A percentile compares a stretch with the other conserved stretches of the same genome.
These are phyloP conservation scores for Aspergillus fischeri DNA, from an alignment of 2,329 filamentous ascomycete genomes.

Conservation along the genomic window DNA sequence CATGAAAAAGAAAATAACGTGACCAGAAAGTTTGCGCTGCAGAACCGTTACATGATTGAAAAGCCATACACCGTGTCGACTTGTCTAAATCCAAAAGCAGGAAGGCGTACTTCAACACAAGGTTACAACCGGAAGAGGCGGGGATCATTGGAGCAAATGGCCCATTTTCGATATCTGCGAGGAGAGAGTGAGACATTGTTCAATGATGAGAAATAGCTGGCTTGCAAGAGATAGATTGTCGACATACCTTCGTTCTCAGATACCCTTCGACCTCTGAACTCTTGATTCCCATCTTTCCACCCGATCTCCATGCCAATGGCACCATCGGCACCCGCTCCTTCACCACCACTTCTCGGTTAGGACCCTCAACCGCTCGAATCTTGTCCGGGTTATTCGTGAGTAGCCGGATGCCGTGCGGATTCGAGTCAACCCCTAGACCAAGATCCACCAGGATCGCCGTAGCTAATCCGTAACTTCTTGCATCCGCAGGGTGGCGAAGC, in stretches of 20 bases:
- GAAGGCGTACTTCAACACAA: background rate
- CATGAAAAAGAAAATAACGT: background rate
- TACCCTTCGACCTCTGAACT: slow-evolving; percentile 92
- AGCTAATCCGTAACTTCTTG: slow-evolving; percentile 89
- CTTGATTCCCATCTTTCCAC: slow-evolving; percentile 71
- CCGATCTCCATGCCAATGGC: slow-evolving; percentile 82
- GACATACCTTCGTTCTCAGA: slow-evolving; percentile 80
- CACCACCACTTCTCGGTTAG: slow-evolving; percentile 80
- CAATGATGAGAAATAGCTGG: background rate
- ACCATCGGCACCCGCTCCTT: slow-evolving; percentile 93
- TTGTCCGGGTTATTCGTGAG: slow-evolving; percentile 98
- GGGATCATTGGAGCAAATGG: slow-evolving; percentile 57
- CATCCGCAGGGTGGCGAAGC: slow-evolving; percentile 87
- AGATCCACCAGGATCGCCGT: slow-evolving; percentile 91
- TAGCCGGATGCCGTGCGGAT: slow-evolving; percentile 61
- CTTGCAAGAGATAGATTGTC: too few relatives aligned
- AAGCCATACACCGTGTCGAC: background rate
- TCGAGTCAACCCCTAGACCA: slow-evolving; percentile 62
- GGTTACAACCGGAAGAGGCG: background rate
- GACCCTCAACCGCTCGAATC: slow-evolving; percentile 88
- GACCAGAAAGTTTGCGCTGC: background rate
- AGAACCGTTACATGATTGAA: background rate
- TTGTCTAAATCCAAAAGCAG: background rate
- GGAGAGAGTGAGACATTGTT: background rate
- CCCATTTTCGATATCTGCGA: slow-evolving; percentile 80